Conservation (phyloP, 257 asterid genomes). For the Coffea canephora region DNA sequence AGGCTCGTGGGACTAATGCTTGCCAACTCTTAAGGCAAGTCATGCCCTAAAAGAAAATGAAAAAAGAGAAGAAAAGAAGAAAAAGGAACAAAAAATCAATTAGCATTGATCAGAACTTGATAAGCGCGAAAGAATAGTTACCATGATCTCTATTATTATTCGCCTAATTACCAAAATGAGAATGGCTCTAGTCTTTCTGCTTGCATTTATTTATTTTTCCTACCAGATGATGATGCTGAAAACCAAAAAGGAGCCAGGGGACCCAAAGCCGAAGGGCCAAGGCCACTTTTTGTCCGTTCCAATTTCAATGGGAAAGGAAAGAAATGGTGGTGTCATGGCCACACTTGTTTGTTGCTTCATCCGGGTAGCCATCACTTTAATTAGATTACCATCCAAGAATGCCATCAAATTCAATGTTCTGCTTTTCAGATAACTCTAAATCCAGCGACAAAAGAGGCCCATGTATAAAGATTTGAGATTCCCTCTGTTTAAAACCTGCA, state of each 20-base stretch:
- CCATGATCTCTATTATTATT: no score
- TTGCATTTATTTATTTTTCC: no score
- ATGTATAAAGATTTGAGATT: neutral
- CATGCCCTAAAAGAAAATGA: no score
- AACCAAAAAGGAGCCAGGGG: neutral
- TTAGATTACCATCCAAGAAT: neutral
- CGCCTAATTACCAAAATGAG: no score
- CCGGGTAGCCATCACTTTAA: neutral
- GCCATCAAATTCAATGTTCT: neutral
- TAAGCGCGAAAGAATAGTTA: no score
- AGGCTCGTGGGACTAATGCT: no score
- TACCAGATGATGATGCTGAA: no score
- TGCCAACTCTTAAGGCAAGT: no score
- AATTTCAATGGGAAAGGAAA: slow-evolving; percentile 7
- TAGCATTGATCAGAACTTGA: neutral
- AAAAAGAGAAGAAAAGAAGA: no score
- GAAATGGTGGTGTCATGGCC: neutral
- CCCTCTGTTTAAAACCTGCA: neutral
- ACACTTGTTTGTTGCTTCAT: neutral
- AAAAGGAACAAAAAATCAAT: no score
- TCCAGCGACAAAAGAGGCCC: neutral
- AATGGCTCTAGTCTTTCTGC: no score
- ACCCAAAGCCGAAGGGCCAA: neutral
- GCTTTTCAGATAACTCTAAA: neutral
- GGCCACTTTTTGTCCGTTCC: neutral